Conservation (phyloP, 768 basidiomycete species). For the Fomitopsis pulvina region DNA sequence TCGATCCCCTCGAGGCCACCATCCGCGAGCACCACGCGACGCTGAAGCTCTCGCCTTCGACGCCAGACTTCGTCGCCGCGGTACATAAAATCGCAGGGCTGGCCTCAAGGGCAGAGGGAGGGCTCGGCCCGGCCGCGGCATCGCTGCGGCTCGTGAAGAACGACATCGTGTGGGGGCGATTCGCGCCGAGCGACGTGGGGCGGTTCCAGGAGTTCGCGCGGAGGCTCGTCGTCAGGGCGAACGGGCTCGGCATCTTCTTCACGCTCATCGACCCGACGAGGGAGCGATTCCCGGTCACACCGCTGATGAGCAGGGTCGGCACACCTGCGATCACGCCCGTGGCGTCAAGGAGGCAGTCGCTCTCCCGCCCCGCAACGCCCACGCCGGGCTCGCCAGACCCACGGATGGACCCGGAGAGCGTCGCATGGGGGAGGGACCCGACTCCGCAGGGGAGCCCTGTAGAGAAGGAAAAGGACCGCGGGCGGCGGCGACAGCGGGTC, state of each 20-base stretch:
- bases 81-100: conserved; percentile 30
- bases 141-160: conserved; percentile 45
- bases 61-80: conserved; percentile 31
- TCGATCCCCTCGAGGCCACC: conserved; percentile 40
- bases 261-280: conserved; percentile 54
- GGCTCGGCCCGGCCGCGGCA: conserved; percentile 45
- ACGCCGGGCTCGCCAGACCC: conserved; percentile 1
- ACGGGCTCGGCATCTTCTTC: conserved; percentile 63
- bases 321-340: conserved; percentile 38
- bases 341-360: not conserved
- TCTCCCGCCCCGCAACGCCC: conserved; percentile 29
- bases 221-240: conserved; percentile 47
- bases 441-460: not conserved
- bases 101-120: conserved; percentile 36
- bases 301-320: conserved; percentile 25
- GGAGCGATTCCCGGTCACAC: conserved; percentile 40
- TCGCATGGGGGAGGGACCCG: conserved; percentile 1
- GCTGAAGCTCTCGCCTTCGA: conserved; percentile 37
- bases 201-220: conserved; percentile 43
- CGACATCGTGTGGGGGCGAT: conserved; percentile 59
- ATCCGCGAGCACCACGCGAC: conserved; percentile 41
- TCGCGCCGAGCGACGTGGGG: conserved; percentile 49
- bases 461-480: not conserved
- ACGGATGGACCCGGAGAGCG: not conserved
- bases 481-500: not conserved